These are phyloP conservation scores for Ophiocordyceps polyrhachis-furcata DNA, from an alignment of 2,329 filamentous ascomycete species.

Conservation along the genomic window DNA sequence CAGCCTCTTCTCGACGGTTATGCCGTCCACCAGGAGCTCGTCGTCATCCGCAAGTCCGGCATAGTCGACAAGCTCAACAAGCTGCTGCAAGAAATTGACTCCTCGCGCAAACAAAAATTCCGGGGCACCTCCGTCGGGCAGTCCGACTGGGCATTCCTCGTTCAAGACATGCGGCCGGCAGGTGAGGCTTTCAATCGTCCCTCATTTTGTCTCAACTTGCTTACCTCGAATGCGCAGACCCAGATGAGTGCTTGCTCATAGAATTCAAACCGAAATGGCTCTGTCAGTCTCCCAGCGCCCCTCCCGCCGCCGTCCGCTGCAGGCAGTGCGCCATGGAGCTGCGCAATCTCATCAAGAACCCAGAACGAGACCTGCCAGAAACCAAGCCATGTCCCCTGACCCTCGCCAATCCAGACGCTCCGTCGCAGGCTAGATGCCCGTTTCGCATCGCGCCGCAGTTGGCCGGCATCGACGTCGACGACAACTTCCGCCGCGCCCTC, in stretches of 20 bases:
- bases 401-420: constrained; percentile 32
- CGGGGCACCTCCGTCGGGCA: constrained; percentile 30
- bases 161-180: constrained; percentile 47
- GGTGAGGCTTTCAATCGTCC: constrained; percentile 9
- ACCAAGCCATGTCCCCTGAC: constrained; percentile 45
- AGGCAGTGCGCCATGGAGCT: constrained; percentile 49
- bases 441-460: constrained; percentile 19
- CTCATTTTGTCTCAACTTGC: neutral
- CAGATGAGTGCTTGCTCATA: constrained; percentile 24
- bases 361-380: constrained; percentile 16
- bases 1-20: constrained; percentile 15
- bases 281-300: constrained; percentile 54
- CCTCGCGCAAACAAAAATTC: constrained; percentile 24
- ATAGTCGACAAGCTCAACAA: constrained; percentile 29
- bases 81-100: constrained; percentile 29
- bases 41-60: constrained; percentile 16
- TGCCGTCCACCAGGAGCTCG: constrained; percentile 19
- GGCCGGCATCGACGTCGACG: constrained; percentile 12
- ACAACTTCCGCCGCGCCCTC: constrained; percentile 8
- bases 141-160: constrained; percentile 46
- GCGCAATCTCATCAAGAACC: constrained; percentile 15
- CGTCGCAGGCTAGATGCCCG: constrained; percentile 23
- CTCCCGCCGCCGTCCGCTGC: constrained; percentile 42
- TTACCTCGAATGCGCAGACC: constrained; percentile 6
- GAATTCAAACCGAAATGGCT: constrained; percentile 84